phyloP scores from a whole-genome alignment of 2,329 filamentous ascomycete genomes.

The Albifimbria verrucaria region DNA sequence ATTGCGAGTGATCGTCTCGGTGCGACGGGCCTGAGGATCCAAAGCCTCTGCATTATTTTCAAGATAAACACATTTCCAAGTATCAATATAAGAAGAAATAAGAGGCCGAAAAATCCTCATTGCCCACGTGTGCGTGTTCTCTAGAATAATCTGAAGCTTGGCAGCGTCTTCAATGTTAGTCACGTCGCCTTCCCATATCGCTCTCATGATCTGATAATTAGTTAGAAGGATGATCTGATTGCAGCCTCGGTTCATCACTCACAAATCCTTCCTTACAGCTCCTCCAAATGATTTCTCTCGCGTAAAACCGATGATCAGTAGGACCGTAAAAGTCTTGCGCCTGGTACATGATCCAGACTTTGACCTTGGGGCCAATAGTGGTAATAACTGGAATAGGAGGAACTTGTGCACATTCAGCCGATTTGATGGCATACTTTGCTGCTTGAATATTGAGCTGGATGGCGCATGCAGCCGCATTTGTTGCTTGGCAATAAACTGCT shows the following conservation, averaged over 20 bases:
- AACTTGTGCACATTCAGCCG: constrained; percentile 8
- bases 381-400: constrained; percentile 12
- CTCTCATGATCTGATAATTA: constrained; percentile 12
- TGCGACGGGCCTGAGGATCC: not conserved
- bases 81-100: constrained; percentile 13
- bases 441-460: constrained; percentile 5
- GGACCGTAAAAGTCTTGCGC: constrained; percentile 7
- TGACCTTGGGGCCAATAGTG: constrained; percentile 10
- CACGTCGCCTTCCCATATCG: constrained; percentile 15
- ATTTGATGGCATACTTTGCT: constrained; percentile 9
- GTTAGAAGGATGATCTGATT: not conserved
- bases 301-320: not conserved
- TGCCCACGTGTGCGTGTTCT: constrained; percentile 18
- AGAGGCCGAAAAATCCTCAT: constrained; percentile 13
- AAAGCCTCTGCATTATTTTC: not conserved
- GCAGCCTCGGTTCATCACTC: not conserved
- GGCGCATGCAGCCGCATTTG: constrained; percentile 13
- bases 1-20: constrained; percentile 1
- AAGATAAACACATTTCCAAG: constrained; percentile 9
- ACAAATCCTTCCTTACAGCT: constrained; percentile 7
- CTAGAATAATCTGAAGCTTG: constrained; percentile 13
- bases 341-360: constrained; percentile 14
- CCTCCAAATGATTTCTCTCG: not conserved
- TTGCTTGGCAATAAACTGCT: constrained; percentile 10
- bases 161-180: constrained; percentile 5